A percentile compares a stretch with the other conserved stretches of the same genome.
Conservation (phyloP, 768 basidiomycete genomes). For the Amanita pallidorosea region DNA sequence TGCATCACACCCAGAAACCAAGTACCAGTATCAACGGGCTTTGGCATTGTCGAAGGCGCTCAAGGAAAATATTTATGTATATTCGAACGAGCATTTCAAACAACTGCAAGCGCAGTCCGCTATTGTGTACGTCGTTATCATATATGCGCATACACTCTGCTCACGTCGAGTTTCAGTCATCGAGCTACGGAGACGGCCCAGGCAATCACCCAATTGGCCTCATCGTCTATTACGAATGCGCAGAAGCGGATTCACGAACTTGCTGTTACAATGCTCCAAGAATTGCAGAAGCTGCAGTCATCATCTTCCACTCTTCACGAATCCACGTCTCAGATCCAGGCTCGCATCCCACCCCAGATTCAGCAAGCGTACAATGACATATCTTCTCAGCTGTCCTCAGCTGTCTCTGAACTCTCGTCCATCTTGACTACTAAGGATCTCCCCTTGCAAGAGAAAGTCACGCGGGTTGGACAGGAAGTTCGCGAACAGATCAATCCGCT, state of each 20-base stretch:
- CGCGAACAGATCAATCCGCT: conserved; percentile 51
- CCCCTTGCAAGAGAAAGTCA: conserved; percentile 52
- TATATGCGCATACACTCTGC: not conserved
- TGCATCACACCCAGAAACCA: conserved; percentile 35
- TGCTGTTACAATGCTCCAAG: conserved; percentile 54
- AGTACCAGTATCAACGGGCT: conserved; percentile 75
- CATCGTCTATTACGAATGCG: conserved; percentile 43
- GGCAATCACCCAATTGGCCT: conserved; percentile 47
- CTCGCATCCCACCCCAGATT: conserved; percentile 46
- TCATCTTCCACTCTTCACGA: conserved; percentile 25
- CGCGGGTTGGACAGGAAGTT: conserved; percentile 45
- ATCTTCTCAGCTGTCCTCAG: conserved; percentile 28
- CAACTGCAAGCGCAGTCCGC: conserved; percentile 56
- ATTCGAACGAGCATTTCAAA: conserved; percentile 63
- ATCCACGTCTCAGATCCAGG: conserved; percentile 25
- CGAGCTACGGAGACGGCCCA: conserved; percentile 60
- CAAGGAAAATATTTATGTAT: conserved; percentile 49
- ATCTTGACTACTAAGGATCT: conserved; percentile 45
- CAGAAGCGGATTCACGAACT: conserved; percentile 48
- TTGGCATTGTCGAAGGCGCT: conserved; percentile 54
- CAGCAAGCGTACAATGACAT: conserved; percentile 49
- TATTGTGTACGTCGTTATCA: conserved; percentile 39
- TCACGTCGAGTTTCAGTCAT: conserved; percentile 33
- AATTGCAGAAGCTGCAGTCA: conserved; percentile 56
- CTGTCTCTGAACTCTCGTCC: conserved; percentile 40